Evolutionary conservation across 2,329 filamentous ascomycete genomes (phyloP), one percentile per base, ranked within the genome.

Genomic region (Calonectria hongkongensis): DNA sequence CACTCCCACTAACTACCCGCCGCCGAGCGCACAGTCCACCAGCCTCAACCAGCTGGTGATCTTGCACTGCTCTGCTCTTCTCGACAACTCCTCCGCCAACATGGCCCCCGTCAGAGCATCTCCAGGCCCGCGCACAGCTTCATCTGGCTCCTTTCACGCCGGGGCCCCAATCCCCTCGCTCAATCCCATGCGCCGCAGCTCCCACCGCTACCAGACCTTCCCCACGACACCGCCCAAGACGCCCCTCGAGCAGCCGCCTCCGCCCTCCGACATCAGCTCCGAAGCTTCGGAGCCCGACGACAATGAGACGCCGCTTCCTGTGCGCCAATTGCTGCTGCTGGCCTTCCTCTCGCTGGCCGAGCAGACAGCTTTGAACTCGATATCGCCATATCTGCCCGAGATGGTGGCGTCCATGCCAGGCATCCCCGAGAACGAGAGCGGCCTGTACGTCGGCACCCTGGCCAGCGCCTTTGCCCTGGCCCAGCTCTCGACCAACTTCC

Each of bases 361-460:
- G 83, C 97, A 99, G 87, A 98, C 96, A 0, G 97, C 97, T 0
- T 90, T 99, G 81, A 99, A 99, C 84, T 98, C 95, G 27, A 98
- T 99, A 80, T 94, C 94, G 13, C 97, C 97, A 1, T 99, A 99
- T 83, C 90, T 99, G 2, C 97, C 97, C 0, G 91, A 95, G 78
- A 98, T 99, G 96, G 93, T 96, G 1, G 91, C 92, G 27, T 92
- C 92, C 1, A 98, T 98, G 82, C 94, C 95, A 1, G 94, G 94
- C 74, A 93, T 98, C 25, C 89, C 93, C 25, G 85, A 89, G 2
- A 88, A 87, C 7, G 87, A 95, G 78, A 93, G 94, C 39, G 97
- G 96, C 1, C 82, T 98, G 50, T 98, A 98, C 82, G 95, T 98
- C 0, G 97, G 97, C 16, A 88, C 95, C 58, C 93, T 98, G 60